These are phyloP conservation scores for Sphagnum magellanicum DNA, from an alignment of 228 moss, liverwort and hornwort species.

Conservation along the genomic window DNA sequence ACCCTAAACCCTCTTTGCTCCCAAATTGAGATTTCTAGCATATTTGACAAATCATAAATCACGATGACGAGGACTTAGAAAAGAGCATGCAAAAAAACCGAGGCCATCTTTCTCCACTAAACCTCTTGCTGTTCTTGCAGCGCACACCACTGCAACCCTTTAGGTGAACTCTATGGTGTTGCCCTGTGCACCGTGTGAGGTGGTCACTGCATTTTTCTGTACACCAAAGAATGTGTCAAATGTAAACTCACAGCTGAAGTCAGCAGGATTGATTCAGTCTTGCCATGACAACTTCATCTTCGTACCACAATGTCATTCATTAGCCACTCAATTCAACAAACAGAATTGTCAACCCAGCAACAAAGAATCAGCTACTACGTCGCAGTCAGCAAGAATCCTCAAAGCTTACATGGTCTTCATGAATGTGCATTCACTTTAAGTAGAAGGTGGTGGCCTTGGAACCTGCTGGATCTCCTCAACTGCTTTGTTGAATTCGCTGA, in stretches of 20 bases:
- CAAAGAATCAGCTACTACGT: background rate
- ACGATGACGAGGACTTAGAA: too few relatives aligned
- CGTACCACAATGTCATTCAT: background rate
- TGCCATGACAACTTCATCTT: background rate
- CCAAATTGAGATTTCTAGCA: too few relatives aligned
- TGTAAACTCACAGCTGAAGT: background rate
- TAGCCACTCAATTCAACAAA: background rate
- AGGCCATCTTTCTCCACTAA: constrained; percentile 37
- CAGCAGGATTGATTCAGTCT: background rate
- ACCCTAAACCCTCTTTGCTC: too few relatives aligned
- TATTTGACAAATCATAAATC: too few relatives aligned
- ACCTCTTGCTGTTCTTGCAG: constrained; percentile 56
- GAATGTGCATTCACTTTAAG: constrained; percentile 7
- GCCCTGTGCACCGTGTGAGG: constrained; percentile 53
- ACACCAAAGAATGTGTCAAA: constrained; percentile 1
- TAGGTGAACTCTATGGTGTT: constrained; percentile 64
- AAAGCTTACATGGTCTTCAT: constrained; percentile 17
- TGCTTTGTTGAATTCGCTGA: constrained; percentile 3
- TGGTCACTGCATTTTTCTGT: constrained; percentile 33
- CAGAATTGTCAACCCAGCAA: background rate
- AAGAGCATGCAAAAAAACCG: constrained; percentile 8
- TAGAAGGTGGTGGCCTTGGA: constrained; percentile 28
- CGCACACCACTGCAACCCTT: constrained; percentile 50
- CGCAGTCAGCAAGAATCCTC: background rate
- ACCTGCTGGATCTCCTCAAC: background rate